Percentiles rank a stretch among this genome's conserved stretches.
Evolutionary conservation across 2,329 filamentous ascomycete species (phyloP).

Genomic region (Fonsecaea monophora): DNA sequence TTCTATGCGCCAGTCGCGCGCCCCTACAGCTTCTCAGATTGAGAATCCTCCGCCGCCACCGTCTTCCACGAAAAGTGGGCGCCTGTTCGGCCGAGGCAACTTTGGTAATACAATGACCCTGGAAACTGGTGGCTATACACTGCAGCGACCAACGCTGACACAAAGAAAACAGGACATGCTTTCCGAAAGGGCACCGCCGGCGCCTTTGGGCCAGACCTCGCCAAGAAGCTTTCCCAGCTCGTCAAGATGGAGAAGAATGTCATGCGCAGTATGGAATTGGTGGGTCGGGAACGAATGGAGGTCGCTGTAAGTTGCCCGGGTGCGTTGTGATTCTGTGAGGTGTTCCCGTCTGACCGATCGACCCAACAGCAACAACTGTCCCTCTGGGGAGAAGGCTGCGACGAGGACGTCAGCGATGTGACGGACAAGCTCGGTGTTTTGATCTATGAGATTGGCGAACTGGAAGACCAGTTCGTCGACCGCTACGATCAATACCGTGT

Average conservation of each 20-base stretch:
- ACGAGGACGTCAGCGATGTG: constrained; percentile 97
- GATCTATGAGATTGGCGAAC: constrained; percentile 97
- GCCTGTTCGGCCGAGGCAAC: constrained; percentile 84
- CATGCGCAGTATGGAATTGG: constrained; percentile 96
- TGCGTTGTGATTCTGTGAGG: neutral
- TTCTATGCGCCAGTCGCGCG: constrained; percentile 96
- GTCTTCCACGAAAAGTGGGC: constrained; percentile 87
- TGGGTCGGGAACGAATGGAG: constrained; percentile 96
- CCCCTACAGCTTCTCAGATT: constrained; percentile 88
- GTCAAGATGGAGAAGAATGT: constrained; percentile 99
- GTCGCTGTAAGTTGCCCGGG: constrained; percentile 75
- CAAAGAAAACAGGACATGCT: constrained; percentile 63
- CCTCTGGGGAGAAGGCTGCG: constrained; percentile 92
- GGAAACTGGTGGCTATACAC: constrained; percentile 6
- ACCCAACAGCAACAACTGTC: constrained; percentile 88
- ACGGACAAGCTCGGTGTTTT: constrained; percentile 98
- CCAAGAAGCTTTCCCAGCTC: constrained; percentile 95
- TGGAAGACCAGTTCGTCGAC: constrained; percentile 98
- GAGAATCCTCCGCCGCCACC: constrained; percentile 92
- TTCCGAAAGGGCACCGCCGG: constrained; percentile 61
- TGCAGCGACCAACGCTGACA: constrained; percentile 23
- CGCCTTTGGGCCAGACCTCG: constrained; percentile 76
- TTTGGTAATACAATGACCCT: constrained; percentile 68
- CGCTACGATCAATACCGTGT: constrained; percentile 99
- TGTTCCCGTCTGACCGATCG: constrained; percentile 24